These are phyloP conservation scores for Solanum ahanhuiri DNA, from an alignment of 257 asterid genomes.

Conservation along the genomic window DNA sequence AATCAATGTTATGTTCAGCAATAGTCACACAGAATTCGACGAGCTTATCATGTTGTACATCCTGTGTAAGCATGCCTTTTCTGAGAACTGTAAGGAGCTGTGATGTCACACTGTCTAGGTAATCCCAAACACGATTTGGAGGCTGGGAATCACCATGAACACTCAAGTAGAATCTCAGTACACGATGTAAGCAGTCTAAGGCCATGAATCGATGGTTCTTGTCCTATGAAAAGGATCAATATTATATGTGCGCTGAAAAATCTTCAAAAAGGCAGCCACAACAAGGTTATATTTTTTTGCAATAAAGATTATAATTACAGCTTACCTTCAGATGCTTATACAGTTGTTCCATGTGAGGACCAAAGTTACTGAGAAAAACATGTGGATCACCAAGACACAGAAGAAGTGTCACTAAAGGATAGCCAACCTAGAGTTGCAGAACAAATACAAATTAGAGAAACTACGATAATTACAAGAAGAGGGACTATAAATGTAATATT, in stretches of 20 bases:
- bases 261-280: neutral
- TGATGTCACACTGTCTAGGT: slow-evolving; percentile 95
- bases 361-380: slow-evolving; percentile 77
- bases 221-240: slow-evolving; percentile 49
- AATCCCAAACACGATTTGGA: slow-evolving; percentile 93
- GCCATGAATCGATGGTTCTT: slow-evolving; percentile 99
- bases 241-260: slow-evolving; percentile 4
- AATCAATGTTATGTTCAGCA: slow-evolving; percentile 98
- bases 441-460: neutral
- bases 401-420: slow-evolving; percentile 96
- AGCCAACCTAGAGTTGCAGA: slow-evolving; percentile 59
- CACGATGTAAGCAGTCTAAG: slow-evolving; percentile 93
- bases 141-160: slow-evolving; percentile 94
- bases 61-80: slow-evolving; percentile 96
- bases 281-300: neutral
- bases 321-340: slow-evolving; percentile 68
- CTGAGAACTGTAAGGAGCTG: slow-evolving; percentile 87
- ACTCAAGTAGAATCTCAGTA: slow-evolving; percentile 86
- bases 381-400: slow-evolving; percentile 96
- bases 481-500: neutral
- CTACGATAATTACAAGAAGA: neutral
- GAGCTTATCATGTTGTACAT: slow-evolving; percentile 95
- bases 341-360: slow-evolving; percentile 93
- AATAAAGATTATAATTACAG: neutral
- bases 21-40: slow-evolving; percentile 96